Evolutionary conservation across 352 stramenopile species (phyloP), one percentile per base, ranked within the genome.

Genomic region (Globisporangium solare): DNA sequence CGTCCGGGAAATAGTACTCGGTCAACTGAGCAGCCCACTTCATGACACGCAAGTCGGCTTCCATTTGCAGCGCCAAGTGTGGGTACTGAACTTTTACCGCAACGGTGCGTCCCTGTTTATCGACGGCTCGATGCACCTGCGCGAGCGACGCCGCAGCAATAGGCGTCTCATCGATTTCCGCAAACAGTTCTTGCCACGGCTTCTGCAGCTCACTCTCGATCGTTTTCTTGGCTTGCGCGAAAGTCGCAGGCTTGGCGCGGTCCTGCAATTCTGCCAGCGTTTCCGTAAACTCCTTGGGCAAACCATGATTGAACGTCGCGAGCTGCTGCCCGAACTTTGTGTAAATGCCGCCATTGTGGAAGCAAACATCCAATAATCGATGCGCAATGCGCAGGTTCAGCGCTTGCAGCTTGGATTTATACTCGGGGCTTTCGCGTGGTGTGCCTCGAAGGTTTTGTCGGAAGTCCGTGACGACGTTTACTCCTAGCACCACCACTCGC

Each of bases 251-350:
- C 20, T 96, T 96, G 47, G 93, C 94, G 63, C 94, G 82, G 57
- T 98, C 89, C 69, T 98, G 96, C 52, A 98, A 70, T 22, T 79
- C 79, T 1, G 80, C 86, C 8, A 99, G 64, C 35, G 86, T 91
- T 37, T 92, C 66, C 15, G 97, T 97, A 74, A 97, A 98, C 72
- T 98, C 94, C 37, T 77, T 76, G 14, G 97, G 97, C 21, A 99
- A 68, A 11, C 97, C 78, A 65, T 99, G 91, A 69, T 99, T 98
- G 48, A 99, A 87, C 61, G 98, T 98, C 6, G 95, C 91, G 17
- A 99, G 61, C 66, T 98, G 96, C 74, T 99, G 97, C 8, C 96
- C 97, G 8, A 98, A 90, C 71, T 99, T 99, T 51, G 98, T 98
- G 79, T 99, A 99, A 15, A 98, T 92, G 47, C 96, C 95, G 39